phyloP scores from a whole-genome alignment of 352 stramenopile genomes.

The Pythium coloratum region DNA sequence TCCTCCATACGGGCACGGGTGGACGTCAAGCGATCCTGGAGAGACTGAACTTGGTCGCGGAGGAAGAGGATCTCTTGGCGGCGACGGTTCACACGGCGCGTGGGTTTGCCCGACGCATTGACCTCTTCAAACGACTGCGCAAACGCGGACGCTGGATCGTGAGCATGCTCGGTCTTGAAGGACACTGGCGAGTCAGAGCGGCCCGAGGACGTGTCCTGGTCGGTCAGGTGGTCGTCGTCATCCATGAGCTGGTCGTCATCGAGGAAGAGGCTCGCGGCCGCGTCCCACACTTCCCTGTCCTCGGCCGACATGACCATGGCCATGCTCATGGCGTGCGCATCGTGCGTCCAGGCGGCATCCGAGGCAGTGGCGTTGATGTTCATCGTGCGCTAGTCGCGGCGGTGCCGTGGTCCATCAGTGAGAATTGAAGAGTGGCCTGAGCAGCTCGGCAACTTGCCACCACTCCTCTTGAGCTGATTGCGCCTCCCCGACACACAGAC shows the following conservation, averaged over 20 bases:
- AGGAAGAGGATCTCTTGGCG: slow-evolving; percentile 20
- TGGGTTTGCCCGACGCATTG: neutral
- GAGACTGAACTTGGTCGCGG: slow-evolving; percentile 5
- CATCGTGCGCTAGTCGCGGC: slow-evolving; percentile 5
- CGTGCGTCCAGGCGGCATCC: neutral
- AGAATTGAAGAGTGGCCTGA: no score
- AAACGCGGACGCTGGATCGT: neutral
- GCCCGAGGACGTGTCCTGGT: neutral
- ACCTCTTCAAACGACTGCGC: neutral
- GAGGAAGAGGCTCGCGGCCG: slow-evolving; percentile 11
- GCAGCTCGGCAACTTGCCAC: neutral
- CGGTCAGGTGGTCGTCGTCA: slow-evolving; percentile 4
- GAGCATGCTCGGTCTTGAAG: neutral
- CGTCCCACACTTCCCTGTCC: slow-evolving; percentile 3
- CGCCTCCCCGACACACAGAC: neutral
- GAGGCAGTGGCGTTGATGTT: neutral
- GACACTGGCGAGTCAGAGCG: slow-evolving; percentile 2
- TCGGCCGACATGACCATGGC: neutral
- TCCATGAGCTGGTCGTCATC: neutral
- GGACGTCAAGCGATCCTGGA: neutral
- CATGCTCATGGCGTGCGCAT: neutral
- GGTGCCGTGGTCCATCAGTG: slow-evolving; percentile 5
- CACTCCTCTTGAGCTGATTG: no score
- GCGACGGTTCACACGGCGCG: slow-evolving; percentile 7
- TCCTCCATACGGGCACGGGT: slow-evolving; percentile 6